Base-by-base conservation (phyloP, 2,329 filamentous ascomycete species). In the Phaeophleospora eucalypticola region DNA sequence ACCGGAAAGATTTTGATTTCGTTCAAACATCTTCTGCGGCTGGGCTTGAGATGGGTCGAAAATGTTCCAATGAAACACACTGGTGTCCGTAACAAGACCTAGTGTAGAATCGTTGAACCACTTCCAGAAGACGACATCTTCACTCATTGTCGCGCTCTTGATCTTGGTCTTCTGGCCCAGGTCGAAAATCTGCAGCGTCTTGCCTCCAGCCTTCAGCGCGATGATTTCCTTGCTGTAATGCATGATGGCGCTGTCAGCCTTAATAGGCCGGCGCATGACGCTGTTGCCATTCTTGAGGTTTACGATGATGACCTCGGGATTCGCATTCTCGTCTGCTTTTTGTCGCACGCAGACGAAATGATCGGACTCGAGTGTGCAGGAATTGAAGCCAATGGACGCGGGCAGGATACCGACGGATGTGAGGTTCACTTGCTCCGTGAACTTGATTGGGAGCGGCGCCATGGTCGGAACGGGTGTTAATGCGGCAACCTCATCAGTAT, bases 211-310 rank as follows among this genome's bases (percentile, higher is more conserved):
- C 74, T 95, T 95, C 59, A 98, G 81, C 54, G 94, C 93, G 65
- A 98, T 97, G 68, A 98, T 88, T 70, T 95, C 89, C 68, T 86
- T 87, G 61, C 80, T 85, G 88, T 89, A 95, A 81, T 98, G 93
- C 93, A 98, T 97, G 68, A 98, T 95, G 63, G 94, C 93, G 81
- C 90, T 97, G 75, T 98, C 93, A 65, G 93, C 93, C 78, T 95
- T 97, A 77, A 98, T 98, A 40, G 91, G 89, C 67, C 91, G 83
- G 64, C 87, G 86, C 61, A 89, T 93, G 69, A 96, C 83, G 76
- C 93, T 91, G 81, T 95, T 96, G 75, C 84, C 84, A 74, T 96
- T 94, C 74, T 97, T 96, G 67, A 98, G 85, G 72, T 98, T 88
- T 73, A 98, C 77, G 69, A 98, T 98, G 71, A 98, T 86, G 58